These are phyloP conservation scores for Auricularia cornea DNA, from an alignment of 768 basidiomycete species.

Conservation along the genomic window DNA sequence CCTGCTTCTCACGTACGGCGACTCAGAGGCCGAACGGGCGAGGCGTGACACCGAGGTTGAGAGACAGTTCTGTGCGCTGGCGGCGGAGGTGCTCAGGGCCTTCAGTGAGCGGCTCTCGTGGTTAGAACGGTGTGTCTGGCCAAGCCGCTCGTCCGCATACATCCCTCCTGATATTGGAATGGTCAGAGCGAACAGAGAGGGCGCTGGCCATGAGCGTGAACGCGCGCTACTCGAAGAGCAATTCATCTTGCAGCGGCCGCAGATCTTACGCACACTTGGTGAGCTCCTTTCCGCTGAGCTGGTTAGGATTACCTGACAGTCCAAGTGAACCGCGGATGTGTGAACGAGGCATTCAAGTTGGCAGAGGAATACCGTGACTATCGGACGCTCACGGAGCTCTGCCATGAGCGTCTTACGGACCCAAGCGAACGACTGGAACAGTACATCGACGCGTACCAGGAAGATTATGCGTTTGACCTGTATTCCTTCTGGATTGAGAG, in stretches of 20 bases:
- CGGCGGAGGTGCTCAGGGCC: conserved; percentile 1
- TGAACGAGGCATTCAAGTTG: conserved; percentile 64
- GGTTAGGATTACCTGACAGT: neutral
- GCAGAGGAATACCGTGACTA: conserved; percentile 88
- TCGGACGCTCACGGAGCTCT: conserved; percentile 73
- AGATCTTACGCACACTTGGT: conserved; percentile 77
- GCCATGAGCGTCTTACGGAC: conserved; percentile 37
- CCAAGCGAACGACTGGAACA: conserved; percentile 50
- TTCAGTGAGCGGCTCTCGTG: conserved; percentile 45
- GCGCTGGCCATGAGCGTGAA: conserved; percentile 45
- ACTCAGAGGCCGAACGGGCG: conserved; percentile 12
- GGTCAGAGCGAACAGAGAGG: conserved; percentile 40
- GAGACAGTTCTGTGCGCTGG: conserved; percentile 4
- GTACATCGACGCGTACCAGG: conserved; percentile 72
- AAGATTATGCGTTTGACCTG: conserved; percentile 81
- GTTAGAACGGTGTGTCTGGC: neutral
- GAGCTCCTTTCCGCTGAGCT: neutral
- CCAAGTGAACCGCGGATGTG: conserved; percentile 58
- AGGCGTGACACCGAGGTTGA: conserved; percentile 29
- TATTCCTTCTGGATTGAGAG: conserved; percentile 91
- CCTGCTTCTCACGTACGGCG: conserved; percentile 1
- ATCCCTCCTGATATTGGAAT: conserved; percentile 5
- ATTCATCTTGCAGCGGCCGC: conserved; percentile 65
- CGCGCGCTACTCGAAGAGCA: conserved; percentile 51
- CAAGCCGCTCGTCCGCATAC: neutral